Evolutionary conservation across 192 early-diverging fungal genomes (phyloP), one percentile per base, ranked within the genome.

Genomic region (Podila clonocystis): DNA sequence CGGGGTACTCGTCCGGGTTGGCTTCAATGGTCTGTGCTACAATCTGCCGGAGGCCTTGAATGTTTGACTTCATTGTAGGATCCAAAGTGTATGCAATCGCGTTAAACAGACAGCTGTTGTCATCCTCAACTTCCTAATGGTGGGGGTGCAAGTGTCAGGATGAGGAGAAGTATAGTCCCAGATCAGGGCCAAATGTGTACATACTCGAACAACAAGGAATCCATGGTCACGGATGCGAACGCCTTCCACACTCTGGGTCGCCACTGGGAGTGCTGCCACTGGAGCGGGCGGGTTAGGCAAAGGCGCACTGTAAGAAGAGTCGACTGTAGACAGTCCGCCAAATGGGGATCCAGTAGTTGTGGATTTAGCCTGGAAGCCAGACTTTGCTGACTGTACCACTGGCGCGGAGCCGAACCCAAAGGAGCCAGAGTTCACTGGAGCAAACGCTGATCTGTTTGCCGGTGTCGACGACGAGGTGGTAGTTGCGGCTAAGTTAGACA

Each of bases 71-170:
- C 70, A 69, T 80, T 22, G 41, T 82, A 75, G 91, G 70, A 58
- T 68, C 66, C 1, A 70, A 30, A 7, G 60, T 70, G 30, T 68
- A 77, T 0, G 88, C 90, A 41, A 93, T 84, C 4, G 90, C 85
- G 68, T 89, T 86, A 68, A 93, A 93, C n/a, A 93, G 78, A 62
- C 92, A 93, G 36, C 86, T 87, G 68, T 93, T 93, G 75, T 93
- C 92, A 71, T 93, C 91, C 30, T 84, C 82, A 82, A 91, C 89
- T 70, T 87, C 85, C 83, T 88, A 30, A 12, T 2, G 22, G 29
- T 29, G 28, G 50, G 31, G 20, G 31, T 29, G 17, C 13, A 5
- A 33, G 20, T 34, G 33, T 22, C 3, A 29, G 3, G 5, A 0
- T 50, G 17, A 50, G 15, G 28, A 15, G 29, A 5, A 5, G 17